Evolutionary conservation across 257 asterid species (phyloP), one percentile per base, ranked within the genome.

Genomic region (Euphrasia confusa): DNA sequence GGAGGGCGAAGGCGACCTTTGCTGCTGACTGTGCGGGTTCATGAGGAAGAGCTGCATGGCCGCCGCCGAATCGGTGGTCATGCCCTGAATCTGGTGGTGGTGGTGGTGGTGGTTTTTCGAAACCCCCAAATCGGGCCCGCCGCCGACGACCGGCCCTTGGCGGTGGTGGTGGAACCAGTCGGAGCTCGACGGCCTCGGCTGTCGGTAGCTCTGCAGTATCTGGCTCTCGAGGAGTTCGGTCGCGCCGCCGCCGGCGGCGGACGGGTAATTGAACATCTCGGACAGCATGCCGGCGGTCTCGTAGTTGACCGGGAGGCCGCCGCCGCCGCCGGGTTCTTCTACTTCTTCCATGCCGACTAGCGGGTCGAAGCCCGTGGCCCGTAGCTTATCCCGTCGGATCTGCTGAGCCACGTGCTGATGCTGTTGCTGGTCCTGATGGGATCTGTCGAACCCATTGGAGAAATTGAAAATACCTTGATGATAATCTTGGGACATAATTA

Each of bases 41-140:
- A 84, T 86, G 12, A 82, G 77, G 52, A 90, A 90, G 70, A 90
- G 98, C 76, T 90, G 96, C 98, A 90, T 90, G 98, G 95, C 95
- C 8, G 87, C 87, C 2, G 94, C 88, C 32, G 87, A 78, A 66
- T 83, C 90, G 0, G 78, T 81, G 70, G 80, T 78, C 57, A 82
- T 81, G 63, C 79, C 60, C 13, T 81, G 39, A 63, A 84, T 75
- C 65, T 81, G 89, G 35, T 74, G 75, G 5, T 65, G 75, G 10
- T 74, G 82, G 0, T 56, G 79, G 0, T 68, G 76, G 11, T 80
- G 72, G 61, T 60, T 68, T 65, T 76, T 81, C 6, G 72, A 48
- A 57, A 74, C 85, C 40, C 72, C 89, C 64, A 83, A 69, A 47
- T 66, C 69, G n/a, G n/a, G n/a, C 18, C 71, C 79, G 14, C 85